These are phyloP conservation scores for Musa acuminata DNA, from an alignment of 176 grass and related monocot genomes.

Conservation along the genomic window DNA sequence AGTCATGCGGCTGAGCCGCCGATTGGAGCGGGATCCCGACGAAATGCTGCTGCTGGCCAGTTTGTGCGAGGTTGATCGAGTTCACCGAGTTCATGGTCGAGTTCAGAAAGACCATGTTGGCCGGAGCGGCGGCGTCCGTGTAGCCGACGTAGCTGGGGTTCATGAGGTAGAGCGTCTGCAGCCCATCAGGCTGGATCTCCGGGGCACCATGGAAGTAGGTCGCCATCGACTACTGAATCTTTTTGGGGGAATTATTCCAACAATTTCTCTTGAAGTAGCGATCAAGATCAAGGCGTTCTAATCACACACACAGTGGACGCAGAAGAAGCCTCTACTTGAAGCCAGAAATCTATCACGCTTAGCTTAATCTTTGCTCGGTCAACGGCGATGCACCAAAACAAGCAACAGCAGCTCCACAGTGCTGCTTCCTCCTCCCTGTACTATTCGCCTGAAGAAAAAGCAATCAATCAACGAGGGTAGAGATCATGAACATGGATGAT, in stretches of 20 bases:
- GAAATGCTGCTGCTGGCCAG: constrained; percentile 47
- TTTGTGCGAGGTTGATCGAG: constrained; percentile 35
- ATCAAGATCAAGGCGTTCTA: background rate
- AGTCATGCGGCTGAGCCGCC: background rate
- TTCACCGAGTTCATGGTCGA: constrained; percentile 31
- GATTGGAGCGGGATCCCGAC: constrained; percentile 70
- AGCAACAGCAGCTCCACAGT: too few relatives aligned
- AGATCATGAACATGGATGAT: too few relatives aligned
- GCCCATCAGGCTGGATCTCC: constrained; percentile 73
- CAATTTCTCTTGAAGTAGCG: background rate
- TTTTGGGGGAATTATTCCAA: background rate
- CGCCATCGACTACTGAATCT: constrained; percentile 36
- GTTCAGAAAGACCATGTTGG: constrained; percentile 90
- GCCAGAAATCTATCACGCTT: background rate
- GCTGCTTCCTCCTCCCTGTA: too few relatives aligned
- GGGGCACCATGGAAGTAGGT: constrained; percentile 59
- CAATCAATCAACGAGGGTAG: too few relatives aligned
- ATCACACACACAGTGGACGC: background rate
- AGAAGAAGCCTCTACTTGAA: background rate
- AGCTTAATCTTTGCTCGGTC: background rate
- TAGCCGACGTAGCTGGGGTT: constrained; percentile 63
- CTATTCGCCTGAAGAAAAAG: too few relatives aligned
- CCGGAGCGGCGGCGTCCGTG: constrained; percentile 19
- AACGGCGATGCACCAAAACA: too few relatives aligned
- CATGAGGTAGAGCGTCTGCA: constrained; percentile 95